These are phyloP conservation scores for Aspergillus puulaauensis DNA, from an alignment of 2,329 filamentous ascomycete species.

Conservation along the genomic window DNA sequence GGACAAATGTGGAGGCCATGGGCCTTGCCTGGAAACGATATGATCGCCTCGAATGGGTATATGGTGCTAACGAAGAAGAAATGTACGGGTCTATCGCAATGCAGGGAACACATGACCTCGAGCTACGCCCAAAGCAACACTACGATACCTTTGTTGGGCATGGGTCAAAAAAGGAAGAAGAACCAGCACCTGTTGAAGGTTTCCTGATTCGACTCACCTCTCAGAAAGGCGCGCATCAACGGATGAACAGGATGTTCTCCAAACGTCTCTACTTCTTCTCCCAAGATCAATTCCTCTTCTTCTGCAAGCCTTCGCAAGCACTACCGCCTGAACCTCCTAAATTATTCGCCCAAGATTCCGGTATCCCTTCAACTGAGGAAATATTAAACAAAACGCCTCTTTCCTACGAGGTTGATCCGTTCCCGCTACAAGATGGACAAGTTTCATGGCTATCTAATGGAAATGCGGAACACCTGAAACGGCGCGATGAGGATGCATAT, in stretches of 20 bases:
- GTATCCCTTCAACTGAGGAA: slow-evolving; percentile 54
- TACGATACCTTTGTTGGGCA: slow-evolving; percentile 55
- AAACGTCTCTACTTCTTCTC: slow-evolving; percentile 66
- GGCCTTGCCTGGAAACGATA: slow-evolving; percentile 69
- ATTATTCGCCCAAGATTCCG: slow-evolving; percentile 44
- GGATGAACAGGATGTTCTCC: slow-evolving; percentile 61
- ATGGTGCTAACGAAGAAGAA: slow-evolving; percentile 63
- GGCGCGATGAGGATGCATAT: slow-evolving; percentile 59
- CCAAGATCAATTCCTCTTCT: slow-evolving; percentile 63
- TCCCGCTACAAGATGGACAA: slow-evolving; percentile 52
- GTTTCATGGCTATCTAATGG: slow-evolving; percentile 58
- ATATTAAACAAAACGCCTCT: slow-evolving; percentile 59
- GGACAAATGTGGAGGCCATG: slow-evolving; percentile 59
- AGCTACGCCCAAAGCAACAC: slow-evolving; percentile 64
- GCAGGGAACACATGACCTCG: slow-evolving; percentile 65
- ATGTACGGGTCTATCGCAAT: slow-evolving; percentile 71
- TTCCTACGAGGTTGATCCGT: slow-evolving; percentile 63
- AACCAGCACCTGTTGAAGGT: slow-evolving; percentile 64
- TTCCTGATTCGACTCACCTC: slow-evolving; percentile 66
- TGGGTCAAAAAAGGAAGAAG: slow-evolving; percentile 45
- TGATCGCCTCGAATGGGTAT: slow-evolving; percentile 67
- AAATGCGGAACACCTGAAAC: slow-evolving; percentile 45
- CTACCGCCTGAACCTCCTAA: slow-evolving; percentile 60
- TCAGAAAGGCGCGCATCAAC: slow-evolving; percentile 59
- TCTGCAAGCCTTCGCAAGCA: slow-evolving; percentile 60